phyloP scores from a whole-genome alignment of 2,329 filamentous ascomycete species.

The Colletotrichum sp. region DNA sequence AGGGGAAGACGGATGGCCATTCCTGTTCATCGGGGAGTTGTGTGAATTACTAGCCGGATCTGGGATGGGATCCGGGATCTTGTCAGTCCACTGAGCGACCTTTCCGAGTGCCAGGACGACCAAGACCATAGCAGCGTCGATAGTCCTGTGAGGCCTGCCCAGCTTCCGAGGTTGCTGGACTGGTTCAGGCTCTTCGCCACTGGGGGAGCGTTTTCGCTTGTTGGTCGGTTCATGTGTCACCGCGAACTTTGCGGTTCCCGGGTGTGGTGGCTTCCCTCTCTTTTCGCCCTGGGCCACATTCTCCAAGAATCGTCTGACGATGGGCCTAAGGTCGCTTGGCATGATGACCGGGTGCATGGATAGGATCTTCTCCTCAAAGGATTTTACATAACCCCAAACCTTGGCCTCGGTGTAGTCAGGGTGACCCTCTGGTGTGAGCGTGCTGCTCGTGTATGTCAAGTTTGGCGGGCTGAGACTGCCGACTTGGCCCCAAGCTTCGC shows the following conservation, averaged over 20 bases:
- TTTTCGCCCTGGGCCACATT: constrained; percentile 39
- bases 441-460: constrained; percentile 40
- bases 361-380: constrained; percentile 66
- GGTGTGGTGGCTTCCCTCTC: constrained; percentile 7
- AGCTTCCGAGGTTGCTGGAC: constrained; percentile 34
- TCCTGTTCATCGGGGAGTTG: constrained; percentile 41
- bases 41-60: constrained; percentile 42
- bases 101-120: constrained; percentile 86
- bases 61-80: constrained; percentile 56
- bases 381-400: constrained; percentile 59
- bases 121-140: constrained; percentile 82
- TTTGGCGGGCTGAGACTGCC: constrained; percentile 53
- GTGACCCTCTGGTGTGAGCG: constrained; percentile 49
- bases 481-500: constrained; percentile 64
- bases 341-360: constrained; percentile 70
- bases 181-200: constrained; percentile 18
- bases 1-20: constrained; percentile 57
- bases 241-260: constrained; percentile 34
- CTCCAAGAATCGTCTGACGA: constrained; percentile 59
- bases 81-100: constrained; percentile 67
- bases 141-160: constrained; percentile 65
- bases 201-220: constrained; percentile 64
- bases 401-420: constrained; percentile 58
- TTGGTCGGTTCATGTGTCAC: background rate
- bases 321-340: constrained; percentile 54